Evolutionary conservation across 305 asterid species (phyloP).

Genomic region (Nicotiana rustica): DNA sequence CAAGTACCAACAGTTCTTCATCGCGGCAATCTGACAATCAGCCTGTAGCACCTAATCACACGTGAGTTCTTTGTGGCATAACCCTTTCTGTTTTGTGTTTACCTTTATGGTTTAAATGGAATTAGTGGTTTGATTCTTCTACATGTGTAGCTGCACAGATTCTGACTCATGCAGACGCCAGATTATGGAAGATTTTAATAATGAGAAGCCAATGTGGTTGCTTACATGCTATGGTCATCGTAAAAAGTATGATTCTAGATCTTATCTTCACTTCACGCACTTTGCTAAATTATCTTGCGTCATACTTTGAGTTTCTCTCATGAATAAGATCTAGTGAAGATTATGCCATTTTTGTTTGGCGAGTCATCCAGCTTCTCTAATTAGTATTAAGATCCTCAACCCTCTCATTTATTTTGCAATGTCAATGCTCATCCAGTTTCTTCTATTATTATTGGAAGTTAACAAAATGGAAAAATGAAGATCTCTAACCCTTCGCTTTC

Average conservation of each 20-base stretch:
- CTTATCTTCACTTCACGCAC: neutral
- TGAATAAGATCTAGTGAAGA: neutral
- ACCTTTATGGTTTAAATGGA: conserved; percentile 39
- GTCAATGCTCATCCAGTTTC: neutral
- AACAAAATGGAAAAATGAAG: neutral
- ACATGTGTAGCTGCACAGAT: conserved; percentile 76
- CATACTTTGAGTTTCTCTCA: conserved; percentile 11
- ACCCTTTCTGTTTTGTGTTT: conserved; percentile 8
- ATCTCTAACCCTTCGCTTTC: conserved; percentile 1
- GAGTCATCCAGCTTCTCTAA: neutral
- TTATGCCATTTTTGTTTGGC: neutral
- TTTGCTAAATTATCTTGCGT: neutral
- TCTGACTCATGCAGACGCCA: conserved; percentile 77
- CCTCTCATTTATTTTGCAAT: neutral
- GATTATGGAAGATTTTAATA: conserved; percentile 68
- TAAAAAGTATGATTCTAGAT: conserved; percentile 59
- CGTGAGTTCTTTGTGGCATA: conserved; percentile 51
- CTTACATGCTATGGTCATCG: conserved; percentile 91
- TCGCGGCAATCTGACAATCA: conserved; percentile 65
- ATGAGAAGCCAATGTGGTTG: conserved; percentile 86
- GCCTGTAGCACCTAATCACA: conserved; percentile 63
- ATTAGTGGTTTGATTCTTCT: conserved; percentile 45
- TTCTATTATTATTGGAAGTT: neutral
- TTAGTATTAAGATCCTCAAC: neutral
- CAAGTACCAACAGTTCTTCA: conserved; percentile 53